Conservation (phyloP, 176 grass and related monocot genomes). For the Rhynchospora breviuscula region DNA sequence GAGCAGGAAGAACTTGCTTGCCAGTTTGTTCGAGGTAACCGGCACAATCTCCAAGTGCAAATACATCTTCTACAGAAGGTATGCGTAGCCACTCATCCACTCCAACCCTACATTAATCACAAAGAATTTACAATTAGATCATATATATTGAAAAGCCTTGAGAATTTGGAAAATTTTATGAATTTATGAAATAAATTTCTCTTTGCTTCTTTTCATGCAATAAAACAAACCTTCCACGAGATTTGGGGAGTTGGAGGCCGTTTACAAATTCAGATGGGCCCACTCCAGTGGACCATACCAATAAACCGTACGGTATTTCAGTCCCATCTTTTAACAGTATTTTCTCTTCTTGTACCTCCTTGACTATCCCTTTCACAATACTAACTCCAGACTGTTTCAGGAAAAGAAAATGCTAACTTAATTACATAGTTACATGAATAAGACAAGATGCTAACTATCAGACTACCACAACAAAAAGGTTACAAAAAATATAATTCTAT, state of each 20-base stretch:
- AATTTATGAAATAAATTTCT: not conserved
- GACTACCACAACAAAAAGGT: not conserved
- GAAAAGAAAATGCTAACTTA: not conserved
- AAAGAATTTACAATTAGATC: not conserved
- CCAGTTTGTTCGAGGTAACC: slow-evolving; percentile 66
- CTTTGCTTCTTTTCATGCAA: not conserved
- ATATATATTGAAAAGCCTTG: not conserved
- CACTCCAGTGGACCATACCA: slow-evolving; percentile 84
- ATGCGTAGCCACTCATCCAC: slow-evolving; percentile 77
- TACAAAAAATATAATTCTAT: not conserved
- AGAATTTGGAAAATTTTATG: not conserved
- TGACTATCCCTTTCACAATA: slow-evolving; percentile 57
- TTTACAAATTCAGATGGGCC: slow-evolving; percentile 60
- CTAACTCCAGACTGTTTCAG: slow-evolving; percentile 57
- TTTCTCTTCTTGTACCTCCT: slow-evolving; percentile 48
- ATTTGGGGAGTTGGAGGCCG: slow-evolving; percentile 48
- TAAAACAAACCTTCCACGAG: slow-evolving; percentile 27
- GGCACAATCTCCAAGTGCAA: slow-evolving; percentile 82
- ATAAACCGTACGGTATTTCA: slow-evolving; percentile 50
- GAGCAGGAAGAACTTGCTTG: slow-evolving; percentile 62
- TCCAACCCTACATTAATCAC: slow-evolving; percentile 44
- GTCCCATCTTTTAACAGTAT: slow-evolving; percentile 59
- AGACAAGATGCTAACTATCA: not conserved
- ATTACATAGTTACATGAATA: not conserved
- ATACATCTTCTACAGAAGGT: slow-evolving; percentile 58